Percentiles rank a stretch among this genome's conserved stretches.
Evolutionary conservation across 169 alveolate genomes (phyloP).

Genomic region (Eimeria acervulina): DNA sequence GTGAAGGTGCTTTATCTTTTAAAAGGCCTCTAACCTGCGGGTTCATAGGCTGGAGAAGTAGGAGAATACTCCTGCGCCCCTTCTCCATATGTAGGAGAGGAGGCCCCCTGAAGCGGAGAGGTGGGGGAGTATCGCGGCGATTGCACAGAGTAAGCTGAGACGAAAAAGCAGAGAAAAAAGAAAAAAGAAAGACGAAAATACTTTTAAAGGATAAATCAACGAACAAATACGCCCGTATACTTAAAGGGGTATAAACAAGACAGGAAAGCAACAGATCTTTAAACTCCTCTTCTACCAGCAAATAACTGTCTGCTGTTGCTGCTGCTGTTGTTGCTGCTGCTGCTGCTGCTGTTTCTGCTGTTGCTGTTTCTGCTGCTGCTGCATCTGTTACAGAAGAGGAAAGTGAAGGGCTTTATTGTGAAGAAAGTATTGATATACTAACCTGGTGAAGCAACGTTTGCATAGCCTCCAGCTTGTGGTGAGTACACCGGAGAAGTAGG

Average conservation of each 20-base stretch:
- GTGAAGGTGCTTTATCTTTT: too few relatives aligned
- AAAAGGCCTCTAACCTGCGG: conserved; percentile 48
- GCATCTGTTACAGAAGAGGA: too few relatives aligned
- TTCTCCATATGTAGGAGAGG: conserved; percentile 55
- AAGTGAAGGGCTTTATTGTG: too few relatives aligned
- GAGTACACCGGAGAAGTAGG: conserved; percentile 58
- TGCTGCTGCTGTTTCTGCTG: too few relatives aligned
- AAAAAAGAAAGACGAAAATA: background rate
- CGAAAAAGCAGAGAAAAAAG: background rate
- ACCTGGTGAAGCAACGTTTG: conserved; percentile 77
- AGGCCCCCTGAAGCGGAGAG: conserved; percentile 44
- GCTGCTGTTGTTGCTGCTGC: too few relatives aligned
- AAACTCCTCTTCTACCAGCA: too few relatives aligned
- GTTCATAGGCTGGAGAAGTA: conserved; percentile 76
- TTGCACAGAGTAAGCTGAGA: conserved; percentile 79
- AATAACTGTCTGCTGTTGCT: too few relatives aligned
- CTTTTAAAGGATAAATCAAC: background rate
- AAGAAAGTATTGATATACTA: background rate
- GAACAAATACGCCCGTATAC: too few relatives aligned
- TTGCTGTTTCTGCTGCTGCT: too few relatives aligned
- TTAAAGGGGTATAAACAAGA: too few relatives aligned
- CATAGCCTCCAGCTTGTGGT: conserved; percentile 75
- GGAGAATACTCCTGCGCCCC: conserved; percentile 70
- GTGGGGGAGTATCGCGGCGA: conserved; percentile 82
- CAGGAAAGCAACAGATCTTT: too few relatives aligned